Conservation (phyloP, 2,329 filamentous ascomycete genomes). For the Cercospora sp. region DNA sequence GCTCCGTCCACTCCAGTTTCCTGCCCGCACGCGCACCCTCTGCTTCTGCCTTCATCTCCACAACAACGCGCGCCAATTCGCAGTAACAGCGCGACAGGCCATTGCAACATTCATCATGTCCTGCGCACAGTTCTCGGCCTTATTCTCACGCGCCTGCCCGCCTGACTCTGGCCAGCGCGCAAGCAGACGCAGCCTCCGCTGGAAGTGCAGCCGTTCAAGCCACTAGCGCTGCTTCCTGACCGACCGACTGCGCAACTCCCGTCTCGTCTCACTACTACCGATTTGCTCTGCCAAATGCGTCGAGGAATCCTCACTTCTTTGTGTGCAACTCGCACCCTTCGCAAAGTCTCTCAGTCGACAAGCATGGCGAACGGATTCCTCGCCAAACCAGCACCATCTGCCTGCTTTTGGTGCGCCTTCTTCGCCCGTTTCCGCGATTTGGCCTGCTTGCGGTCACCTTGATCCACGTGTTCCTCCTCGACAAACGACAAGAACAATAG, state of each 20-base stretch:
- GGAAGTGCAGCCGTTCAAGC: background rate
- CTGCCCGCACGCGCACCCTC: background rate
- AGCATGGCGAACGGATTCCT: constrained; percentile 28
- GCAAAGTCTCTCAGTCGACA: constrained; percentile 15
- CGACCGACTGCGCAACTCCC: background rate
- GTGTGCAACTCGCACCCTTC: background rate
- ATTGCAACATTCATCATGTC: background rate
- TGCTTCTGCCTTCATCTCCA: background rate
- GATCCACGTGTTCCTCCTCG: background rate
- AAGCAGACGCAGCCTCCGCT: background rate
- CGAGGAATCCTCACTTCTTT: background rate
- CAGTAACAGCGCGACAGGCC: background rate
- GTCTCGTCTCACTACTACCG: background rate
- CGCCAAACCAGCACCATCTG: constrained; percentile 1
- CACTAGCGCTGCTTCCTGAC: constrained; percentile 2
- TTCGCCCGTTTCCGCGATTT: constrained; percentile 47
- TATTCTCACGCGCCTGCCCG: background rate
- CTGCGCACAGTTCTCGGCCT: background rate
- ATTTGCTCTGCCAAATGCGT: background rate
- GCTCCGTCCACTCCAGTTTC: background rate
- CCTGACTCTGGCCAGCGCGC: background rate
- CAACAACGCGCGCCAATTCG: background rate
- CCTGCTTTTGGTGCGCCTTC: constrained; percentile 69
- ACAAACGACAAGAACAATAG: constrained; percentile 13
- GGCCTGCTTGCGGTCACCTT: constrained; percentile 57